Evolutionary conservation across 1,139 yeast species (phyloP), one percentile per base, ranked within the genome.

Genomic region (Sugiyamaella sp.): DNA sequence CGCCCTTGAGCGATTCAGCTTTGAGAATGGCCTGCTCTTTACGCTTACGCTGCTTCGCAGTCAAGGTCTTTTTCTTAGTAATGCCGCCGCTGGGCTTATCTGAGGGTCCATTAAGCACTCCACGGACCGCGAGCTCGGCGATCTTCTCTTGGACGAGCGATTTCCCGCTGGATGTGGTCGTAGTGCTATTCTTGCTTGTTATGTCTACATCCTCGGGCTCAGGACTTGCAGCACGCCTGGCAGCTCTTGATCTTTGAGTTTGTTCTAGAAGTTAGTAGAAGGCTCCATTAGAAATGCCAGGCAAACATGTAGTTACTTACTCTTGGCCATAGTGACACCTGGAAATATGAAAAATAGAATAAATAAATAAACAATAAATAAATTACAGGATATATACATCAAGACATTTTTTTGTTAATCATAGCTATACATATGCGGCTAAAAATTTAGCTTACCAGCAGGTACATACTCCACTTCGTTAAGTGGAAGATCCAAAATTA

Each of bases 121-220:
- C 64, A 12, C 68, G 59, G 2, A 67, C 70, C 2, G 69, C 55
- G 44, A 63, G 53, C 53, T 63, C 65, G n/a, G 72, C 73, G 19
- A 68, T 55, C 42, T 68, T 63, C 46, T 64, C 61, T 48, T 65
- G 57, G 1, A 68, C 71, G 17, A 61, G 43, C 8, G 69, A 54
- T 54, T 63, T 66, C 12, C 71, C 71, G 14, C 49, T 20, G 1
- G 50, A 38, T 4, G 12, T 20, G 19, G 20, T 24, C 32, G 40
- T 40, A 4, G 50, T 12, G 9, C 21, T 22, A 2, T 32, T 33
- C 27, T 38, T 38, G 12, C 19, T 27, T 16, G 25, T 22, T 6
- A 37, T 14, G 24, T 46, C 45, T 9, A 44, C 52, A 1, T 33
- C 49, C 2, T 57, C 63, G 1, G 58, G 51, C n/a, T 54, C 55